Percentiles rank a stretch among this genome's conserved stretches.
phyloP scores from a whole-genome alignment of 305 asterid genomes.

The Fraxinus floribunda region DNA sequence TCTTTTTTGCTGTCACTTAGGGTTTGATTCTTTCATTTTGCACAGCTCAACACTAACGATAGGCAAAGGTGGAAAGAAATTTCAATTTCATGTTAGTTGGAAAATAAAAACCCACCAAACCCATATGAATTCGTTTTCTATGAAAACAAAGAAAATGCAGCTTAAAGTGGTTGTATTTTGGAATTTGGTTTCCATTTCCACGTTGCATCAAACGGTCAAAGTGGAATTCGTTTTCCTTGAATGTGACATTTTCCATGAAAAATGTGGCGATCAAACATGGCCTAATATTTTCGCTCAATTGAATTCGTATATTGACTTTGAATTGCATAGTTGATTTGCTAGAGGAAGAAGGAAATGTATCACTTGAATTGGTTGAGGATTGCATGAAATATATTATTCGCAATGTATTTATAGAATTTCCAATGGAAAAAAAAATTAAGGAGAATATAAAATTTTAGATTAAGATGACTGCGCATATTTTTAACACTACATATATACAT shows the following conservation, averaged over 20 bases:
- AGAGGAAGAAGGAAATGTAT: neutral
- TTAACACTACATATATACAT: neutral
- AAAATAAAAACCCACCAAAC: no score
- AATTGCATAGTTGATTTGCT: neutral
- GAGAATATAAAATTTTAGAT: neutral
- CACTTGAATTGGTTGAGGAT: neutral
- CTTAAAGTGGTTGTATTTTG: no score
- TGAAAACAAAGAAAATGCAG: no score
- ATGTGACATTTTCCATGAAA: no score
- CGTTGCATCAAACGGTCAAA: no score
- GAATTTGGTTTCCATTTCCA: no score
- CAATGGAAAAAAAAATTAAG: neutral
- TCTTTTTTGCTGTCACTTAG: neutral
- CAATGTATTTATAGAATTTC: neutral
- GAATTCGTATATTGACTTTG: neutral
- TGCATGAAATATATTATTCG: neutral
- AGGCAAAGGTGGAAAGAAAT: no score
- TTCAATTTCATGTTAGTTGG: no score
- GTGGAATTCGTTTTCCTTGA: no score
- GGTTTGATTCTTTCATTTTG: neutral
- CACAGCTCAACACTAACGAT: neutral
- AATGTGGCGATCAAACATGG: no score
- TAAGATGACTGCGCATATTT: neutral
- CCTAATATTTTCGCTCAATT: neutral
- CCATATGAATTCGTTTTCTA: no score